A percentile compares a stretch with the other conserved stretches of the same genome.
These are phyloP conservation scores for Suillus hirtellus DNA, from an alignment of 768 basidiomycete species.

Conservation along the genomic window DNA sequence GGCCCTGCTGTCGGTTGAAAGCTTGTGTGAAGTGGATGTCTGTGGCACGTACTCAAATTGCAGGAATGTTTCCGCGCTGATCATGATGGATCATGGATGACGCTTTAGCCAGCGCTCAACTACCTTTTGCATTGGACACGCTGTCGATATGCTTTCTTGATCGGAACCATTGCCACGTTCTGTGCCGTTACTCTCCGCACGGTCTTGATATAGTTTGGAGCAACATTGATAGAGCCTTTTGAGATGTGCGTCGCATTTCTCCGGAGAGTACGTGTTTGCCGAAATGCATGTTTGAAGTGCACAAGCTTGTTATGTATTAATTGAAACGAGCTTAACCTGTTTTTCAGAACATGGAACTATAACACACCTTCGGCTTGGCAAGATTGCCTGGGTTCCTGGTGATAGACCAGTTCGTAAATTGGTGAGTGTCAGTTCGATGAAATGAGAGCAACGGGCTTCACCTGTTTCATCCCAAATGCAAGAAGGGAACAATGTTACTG, in stretches of 20 bases:
- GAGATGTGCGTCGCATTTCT: constrained; percentile 56
- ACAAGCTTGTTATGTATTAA: constrained; percentile 49
- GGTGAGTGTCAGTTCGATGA: background rate
- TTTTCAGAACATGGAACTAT: background rate
- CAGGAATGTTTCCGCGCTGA: background rate
- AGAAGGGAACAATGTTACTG: too few relatives aligned
- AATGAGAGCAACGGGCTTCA: background rate
- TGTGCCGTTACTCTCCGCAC: background rate
- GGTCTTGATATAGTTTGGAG: constrained; percentile 50
- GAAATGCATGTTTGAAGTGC: constrained; percentile 61
- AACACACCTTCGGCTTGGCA: constrained; percentile 3
- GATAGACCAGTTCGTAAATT: background rate
- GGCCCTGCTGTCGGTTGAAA: background rate
- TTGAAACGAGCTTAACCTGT: background rate
- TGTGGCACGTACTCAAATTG: background rate
- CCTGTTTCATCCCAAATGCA: background rate
- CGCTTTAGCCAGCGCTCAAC: constrained; percentile 60
- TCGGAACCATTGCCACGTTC: constrained; percentile 32
- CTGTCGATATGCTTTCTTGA: constrained; percentile 44
- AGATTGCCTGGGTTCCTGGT: background rate
- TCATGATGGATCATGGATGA: constrained; percentile 38
- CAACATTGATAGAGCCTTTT: constrained; percentile 64
- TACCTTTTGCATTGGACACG: constrained; percentile 57
- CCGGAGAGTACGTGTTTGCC: constrained; percentile 63
- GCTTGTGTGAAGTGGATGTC: background rate